Conservation (phyloP, 192 early-diverging fungal species). For the Podila epigama region DNA sequence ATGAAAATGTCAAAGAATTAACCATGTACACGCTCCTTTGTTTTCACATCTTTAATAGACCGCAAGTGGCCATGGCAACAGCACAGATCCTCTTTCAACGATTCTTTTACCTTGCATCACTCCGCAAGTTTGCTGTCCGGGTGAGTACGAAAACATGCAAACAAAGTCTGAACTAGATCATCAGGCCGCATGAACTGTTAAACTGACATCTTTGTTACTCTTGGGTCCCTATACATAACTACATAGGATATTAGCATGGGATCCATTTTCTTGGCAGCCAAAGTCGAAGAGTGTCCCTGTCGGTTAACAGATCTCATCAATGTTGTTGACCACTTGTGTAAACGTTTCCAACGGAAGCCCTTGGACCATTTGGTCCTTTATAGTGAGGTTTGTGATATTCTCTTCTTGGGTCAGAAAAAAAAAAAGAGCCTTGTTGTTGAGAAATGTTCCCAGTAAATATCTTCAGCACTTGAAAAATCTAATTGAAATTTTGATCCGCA, state of each 20-base stretch:
- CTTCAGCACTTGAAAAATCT: too few relatives aligned
- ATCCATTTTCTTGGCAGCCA: constrained; percentile 77
- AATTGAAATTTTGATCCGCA: background rate
- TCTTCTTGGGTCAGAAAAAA: background rate
- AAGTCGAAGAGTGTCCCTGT: constrained; percentile 83
- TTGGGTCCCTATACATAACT: background rate
- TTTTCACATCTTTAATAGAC: constrained; percentile 57
- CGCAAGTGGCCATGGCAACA: constrained; percentile 94
- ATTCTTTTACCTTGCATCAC: constrained; percentile 84
- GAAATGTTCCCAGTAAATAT: too few relatives aligned
- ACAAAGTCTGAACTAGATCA: background rate
- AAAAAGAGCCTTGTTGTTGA: too few relatives aligned
- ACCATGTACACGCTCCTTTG: background rate
- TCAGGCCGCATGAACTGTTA: background rate
- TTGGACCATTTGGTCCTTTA: constrained; percentile 66
- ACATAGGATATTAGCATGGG: constrained; percentile 73
- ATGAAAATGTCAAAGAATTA: background rate
- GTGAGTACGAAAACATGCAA: constrained; percentile 43
- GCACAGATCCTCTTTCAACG: constrained; percentile 94
- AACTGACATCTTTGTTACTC: background rate
- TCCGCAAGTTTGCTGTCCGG: constrained; percentile 74
- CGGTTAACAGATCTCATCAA: constrained; percentile 84
- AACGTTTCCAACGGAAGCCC: constrained; percentile 56
- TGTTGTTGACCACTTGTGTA: constrained; percentile 77
- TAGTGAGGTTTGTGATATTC: constrained; percentile 48